Conservation (phyloP, 805 yeast species). For the Yarrowia keelungensis region DNA sequence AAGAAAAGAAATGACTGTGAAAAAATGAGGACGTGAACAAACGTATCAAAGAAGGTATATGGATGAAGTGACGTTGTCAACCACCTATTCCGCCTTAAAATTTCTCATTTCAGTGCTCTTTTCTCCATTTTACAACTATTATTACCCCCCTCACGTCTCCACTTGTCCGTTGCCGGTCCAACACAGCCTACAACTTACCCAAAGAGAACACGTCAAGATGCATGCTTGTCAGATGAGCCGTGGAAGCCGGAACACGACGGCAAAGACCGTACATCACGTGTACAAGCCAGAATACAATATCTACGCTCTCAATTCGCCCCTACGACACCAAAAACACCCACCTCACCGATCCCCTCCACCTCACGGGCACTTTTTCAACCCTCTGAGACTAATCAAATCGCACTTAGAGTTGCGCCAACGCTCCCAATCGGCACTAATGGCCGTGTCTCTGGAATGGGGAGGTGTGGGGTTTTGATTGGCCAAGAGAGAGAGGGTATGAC, state of each 20-base stretch:
- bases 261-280: too few species aligned
- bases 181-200: not conserved
- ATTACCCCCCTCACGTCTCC: not conserved
- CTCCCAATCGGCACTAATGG: conserved; percentile 1
- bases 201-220: conserved; percentile 20
- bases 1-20: not conserved
- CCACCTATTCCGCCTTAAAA: too few species aligned
- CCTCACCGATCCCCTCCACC: too few species aligned
- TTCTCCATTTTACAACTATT: not conserved
- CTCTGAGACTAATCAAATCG: conserved; percentile 14
- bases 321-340: too few species aligned
- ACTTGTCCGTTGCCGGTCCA: not conserved
- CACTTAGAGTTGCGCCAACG: not conserved
- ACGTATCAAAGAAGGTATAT: too few species aligned
- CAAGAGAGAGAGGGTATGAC: not conserved
- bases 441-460: not conserved
- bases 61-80: too few species aligned
- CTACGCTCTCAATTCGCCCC: too few species aligned
- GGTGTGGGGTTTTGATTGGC: not conserved
- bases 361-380: not conserved
- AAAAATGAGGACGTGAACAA: too few species aligned
- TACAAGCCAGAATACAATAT: too few species aligned
- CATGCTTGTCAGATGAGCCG: not conserved
- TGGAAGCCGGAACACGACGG: too few species aligned
- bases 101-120: too few species aligned